Percentiles rank a stretch among this genome's conserved stretches.
These are phyloP conservation scores for Saprolegnia parasitica DNA, from an alignment of 352 stramenopile genomes.

Conservation along the genomic window DNA sequence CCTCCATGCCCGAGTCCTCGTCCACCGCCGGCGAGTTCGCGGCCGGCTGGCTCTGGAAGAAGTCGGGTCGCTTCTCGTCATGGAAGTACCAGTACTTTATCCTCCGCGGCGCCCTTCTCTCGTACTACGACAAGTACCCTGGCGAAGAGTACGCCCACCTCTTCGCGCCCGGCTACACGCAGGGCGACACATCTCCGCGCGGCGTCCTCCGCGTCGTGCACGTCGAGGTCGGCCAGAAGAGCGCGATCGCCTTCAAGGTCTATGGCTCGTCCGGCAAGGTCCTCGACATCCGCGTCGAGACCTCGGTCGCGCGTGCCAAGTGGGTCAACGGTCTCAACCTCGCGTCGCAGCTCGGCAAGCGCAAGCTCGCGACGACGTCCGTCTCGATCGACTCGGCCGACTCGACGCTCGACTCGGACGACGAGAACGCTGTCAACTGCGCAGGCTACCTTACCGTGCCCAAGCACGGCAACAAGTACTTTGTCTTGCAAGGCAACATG, in stretches of 20 bases:
- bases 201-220: constrained; percentile 71
- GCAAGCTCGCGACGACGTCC: constrained; percentile 63
- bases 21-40: constrained; percentile 52
- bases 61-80: constrained; percentile 69
- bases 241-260: constrained; percentile 78
- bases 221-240: constrained; percentile 68
- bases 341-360: constrained; percentile 59
- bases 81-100: constrained; percentile 85
- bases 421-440: constrained; percentile 35
- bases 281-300: constrained; percentile 76
- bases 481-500: constrained; percentile 74
- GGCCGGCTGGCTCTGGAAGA: constrained; percentile 81
- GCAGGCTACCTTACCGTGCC: neutral
- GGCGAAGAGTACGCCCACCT: constrained; percentile 69
- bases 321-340: constrained; percentile 74
- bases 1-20: neutral
- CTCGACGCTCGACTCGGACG: constrained; percentile 57
- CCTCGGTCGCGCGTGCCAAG: constrained; percentile 60
- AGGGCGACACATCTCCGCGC: constrained; percentile 60
- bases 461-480: constrained; percentile 52
- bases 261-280: constrained; percentile 80
- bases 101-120: constrained; percentile 64
- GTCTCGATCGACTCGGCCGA: constrained; percentile 62
- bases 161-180: constrained; percentile 52
- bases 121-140: constrained; percentile 82